These are phyloP conservation scores for Blumeriella jaapii DNA, from an alignment of 2,329 filamentous ascomycete genomes.

Conservation along the genomic window DNA sequence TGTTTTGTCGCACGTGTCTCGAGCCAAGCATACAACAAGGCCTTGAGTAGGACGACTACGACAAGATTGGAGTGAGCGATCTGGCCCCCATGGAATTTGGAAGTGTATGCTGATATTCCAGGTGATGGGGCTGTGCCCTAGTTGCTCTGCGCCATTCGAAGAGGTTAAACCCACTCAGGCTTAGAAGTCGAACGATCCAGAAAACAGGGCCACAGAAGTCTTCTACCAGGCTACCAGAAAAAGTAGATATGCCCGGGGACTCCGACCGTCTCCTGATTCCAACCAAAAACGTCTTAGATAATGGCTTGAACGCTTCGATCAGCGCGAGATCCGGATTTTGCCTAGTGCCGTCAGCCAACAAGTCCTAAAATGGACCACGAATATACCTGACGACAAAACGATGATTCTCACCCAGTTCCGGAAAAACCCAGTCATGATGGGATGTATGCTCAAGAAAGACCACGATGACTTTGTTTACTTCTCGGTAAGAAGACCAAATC, in stretches of 20 bases:
- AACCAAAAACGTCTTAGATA: not conserved
- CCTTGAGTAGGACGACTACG: too few relatives aligned
- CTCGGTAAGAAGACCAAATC: not conserved
- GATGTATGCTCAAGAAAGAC: slow-evolving; percentile 34
- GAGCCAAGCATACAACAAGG: too few relatives aligned
- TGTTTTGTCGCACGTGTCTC: too few relatives aligned
- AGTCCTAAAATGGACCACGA: slow-evolving; percentile 28
- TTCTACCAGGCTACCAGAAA: not conserved
- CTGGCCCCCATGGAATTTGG: too few relatives aligned
- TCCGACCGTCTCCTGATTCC: not conserved
- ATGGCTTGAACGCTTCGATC: slow-evolving; percentile 1
- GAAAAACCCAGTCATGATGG: slow-evolving; percentile 37
- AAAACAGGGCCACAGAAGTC: not conserved
- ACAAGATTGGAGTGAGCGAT: too few relatives aligned
- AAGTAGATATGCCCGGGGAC: not conserved
- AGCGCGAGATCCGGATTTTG: slow-evolving; percentile 13
- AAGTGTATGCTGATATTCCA: too few relatives aligned
- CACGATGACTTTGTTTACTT: slow-evolving; percentile 30
- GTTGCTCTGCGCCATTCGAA: too few relatives aligned
- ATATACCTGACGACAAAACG: slow-evolving; percentile 38
- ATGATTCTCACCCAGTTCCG: slow-evolving; percentile 48
- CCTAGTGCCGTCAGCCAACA: slow-evolving; percentile 25
- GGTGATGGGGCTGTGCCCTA: too few relatives aligned
- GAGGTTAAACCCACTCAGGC: not conserved
- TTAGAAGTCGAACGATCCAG: not conserved